These are phyloP conservation scores for Wickerhamiella azyma DNA, from an alignment of 805 yeast genomes.

Conservation along the genomic window DNA sequence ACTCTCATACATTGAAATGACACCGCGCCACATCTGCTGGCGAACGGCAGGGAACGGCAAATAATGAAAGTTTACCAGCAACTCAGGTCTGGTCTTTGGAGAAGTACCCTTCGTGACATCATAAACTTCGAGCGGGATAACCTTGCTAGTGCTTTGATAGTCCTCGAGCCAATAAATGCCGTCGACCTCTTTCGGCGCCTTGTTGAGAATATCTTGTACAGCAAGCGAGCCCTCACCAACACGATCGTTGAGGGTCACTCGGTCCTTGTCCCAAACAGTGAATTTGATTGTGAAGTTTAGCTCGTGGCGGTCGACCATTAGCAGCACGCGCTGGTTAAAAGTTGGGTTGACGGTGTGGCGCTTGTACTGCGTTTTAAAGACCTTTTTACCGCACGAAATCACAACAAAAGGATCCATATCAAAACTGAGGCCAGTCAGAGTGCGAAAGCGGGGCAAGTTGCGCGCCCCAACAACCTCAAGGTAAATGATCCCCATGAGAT, in stretches of 20 bases:
- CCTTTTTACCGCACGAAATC: conserved; percentile 75
- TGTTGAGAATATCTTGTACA: conserved; percentile 2
- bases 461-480: conserved; percentile 61
- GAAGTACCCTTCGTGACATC: conserved; percentile 15
- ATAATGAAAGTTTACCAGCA: conserved; percentile 50
- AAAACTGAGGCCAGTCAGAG: conserved; percentile 59
- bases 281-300: conserved; percentile 50
- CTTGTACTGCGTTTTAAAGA: conserved; percentile 73
- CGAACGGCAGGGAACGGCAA: conserved; percentile 52
- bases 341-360: conserved; percentile 73
- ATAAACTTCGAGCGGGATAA: conserved; percentile 14
- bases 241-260: conserved; percentile 66
- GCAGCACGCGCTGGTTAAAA: conserved; percentile 65
- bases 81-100: conserved; percentile 33
- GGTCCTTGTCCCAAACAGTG: conserved; percentile 72
- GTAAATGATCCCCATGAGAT: conserved; percentile 51
- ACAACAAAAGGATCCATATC: conserved; percentile 97
- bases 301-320: conserved; percentile 62
- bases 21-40: conserved; percentile 53
- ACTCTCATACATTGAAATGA: conserved; percentile 42
- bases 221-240: conserved; percentile 50
- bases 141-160: conserved; percentile 12
- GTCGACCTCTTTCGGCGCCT: conserved; percentile 8
- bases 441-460: conserved; percentile 65
- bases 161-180: conserved; percentile 23